These are phyloP conservation scores for Pseudogymnoascus sp. DNA, from an alignment of 2,329 filamentous ascomycete genomes.

Conservation along the genomic window DNA sequence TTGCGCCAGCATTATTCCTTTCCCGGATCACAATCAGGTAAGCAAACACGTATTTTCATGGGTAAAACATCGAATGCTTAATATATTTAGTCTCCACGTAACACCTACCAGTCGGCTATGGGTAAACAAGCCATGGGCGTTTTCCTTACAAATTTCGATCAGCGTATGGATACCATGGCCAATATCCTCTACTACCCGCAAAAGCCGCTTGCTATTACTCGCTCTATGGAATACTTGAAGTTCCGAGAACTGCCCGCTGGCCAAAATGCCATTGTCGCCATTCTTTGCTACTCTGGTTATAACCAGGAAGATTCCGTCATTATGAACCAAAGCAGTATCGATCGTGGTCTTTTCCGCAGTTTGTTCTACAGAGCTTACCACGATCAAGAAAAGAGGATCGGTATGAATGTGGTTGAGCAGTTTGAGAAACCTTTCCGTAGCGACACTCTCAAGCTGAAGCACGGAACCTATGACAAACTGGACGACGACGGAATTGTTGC, in stretches of 20 bases:
- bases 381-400: constrained; percentile 92
- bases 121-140: constrained; percentile 99
- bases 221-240: constrained; percentile 97
- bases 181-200: constrained; percentile 99
- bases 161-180: constrained; percentile 98
- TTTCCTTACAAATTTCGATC: constrained; percentile 92
- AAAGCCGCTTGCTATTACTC: constrained; percentile 90
- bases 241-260: constrained; percentile 96
- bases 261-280: constrained; percentile 97
- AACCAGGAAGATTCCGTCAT: constrained; percentile 99
- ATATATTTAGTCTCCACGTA: constrained; percentile 72
- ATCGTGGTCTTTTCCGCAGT: constrained; percentile 93
- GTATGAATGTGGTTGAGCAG: constrained; percentile 82
- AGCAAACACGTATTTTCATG: constrained; percentile 22
- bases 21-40: constrained; percentile 95
- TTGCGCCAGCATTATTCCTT: constrained; percentile 98
- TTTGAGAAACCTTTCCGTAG: constrained; percentile 91
- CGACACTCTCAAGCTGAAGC: constrained; percentile 87
- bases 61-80: constrained; percentile 28
- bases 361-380: constrained; percentile 97
- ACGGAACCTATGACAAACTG: constrained; percentile 93
- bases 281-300: constrained; percentile 95
- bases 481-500: constrained; percentile 94
- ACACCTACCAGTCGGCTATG: constrained; percentile 99
- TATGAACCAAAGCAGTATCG: constrained; percentile 99